Evolutionary conservation across 129 eudicot genomes (phyloP).

Genomic region (Ambrosia trifida): DNA sequence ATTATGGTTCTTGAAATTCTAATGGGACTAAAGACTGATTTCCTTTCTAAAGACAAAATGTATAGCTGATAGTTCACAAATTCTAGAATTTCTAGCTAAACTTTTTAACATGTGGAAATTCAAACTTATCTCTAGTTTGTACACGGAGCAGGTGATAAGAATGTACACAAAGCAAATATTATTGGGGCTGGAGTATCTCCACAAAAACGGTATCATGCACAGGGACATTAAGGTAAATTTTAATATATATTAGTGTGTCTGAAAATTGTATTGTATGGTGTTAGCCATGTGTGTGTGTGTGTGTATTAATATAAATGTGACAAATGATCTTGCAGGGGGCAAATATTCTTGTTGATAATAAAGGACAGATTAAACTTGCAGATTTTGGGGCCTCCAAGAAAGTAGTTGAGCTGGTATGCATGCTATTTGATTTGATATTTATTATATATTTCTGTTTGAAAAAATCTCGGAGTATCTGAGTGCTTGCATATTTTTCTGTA

Average conservation of each 20-base stretch:
- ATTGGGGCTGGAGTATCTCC: constrained; percentile 88
- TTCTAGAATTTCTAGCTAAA: constrained; percentile 1
- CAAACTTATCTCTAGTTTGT: constrained; percentile 6
- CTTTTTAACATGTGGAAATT: constrained; percentile 9
- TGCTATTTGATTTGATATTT: not conserved
- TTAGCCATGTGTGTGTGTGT: constrained; percentile 17
- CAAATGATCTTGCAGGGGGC: constrained; percentile 69
- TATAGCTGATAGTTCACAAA: constrained; percentile 5
- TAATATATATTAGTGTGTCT: constrained; percentile 4
- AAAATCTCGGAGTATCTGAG: not conserved
- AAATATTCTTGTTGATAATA: constrained; percentile 94
- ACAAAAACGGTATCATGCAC: constrained; percentile 91
- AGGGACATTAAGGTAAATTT: constrained; percentile 87
- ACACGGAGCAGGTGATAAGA: constrained; percentile 69
- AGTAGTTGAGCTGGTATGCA: constrained; percentile 91
- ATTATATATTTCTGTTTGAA: not conserved
- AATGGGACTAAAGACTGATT: not conserved
- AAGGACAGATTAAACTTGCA: constrained; percentile 96
- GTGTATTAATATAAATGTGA: constrained; percentile 2
- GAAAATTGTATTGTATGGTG: constrained; percentile 3
- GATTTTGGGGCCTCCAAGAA: constrained; percentile 99
- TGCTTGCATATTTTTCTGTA: constrained; percentile 5
- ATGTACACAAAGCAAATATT: constrained; percentile 91
- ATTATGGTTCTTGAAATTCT: constrained; percentile 8
- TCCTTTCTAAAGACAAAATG: not conserved